Base-by-base conservation (phyloP, 495 filamentous ascomycete species). In the Penicillium longicatenatum region DNA sequence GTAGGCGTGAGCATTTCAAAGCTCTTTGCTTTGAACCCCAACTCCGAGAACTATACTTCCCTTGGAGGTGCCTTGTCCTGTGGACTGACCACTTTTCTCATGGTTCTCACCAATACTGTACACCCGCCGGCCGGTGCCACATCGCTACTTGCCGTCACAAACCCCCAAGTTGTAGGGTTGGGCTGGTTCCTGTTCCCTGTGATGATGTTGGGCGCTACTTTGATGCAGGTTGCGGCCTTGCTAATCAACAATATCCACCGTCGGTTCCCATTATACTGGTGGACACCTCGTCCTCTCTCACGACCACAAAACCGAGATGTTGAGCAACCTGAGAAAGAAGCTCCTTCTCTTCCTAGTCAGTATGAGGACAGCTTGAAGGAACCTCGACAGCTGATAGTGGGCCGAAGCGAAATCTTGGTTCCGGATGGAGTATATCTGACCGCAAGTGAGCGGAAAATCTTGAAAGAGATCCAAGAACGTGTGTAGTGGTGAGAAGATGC, bases 101-200 rank as follows among this genome's bases (percentile, higher is more conserved):
- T 96, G 93, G 77, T 81, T 1, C 58, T 92, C 10, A 94, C 90
- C 0, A 85, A 86, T 7, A 94, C 92, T 0, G 79, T 92, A 2
- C 89, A 97, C 65, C 93, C 93, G 6, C 93, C 93, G 0, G 93
- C 91, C 0, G 93, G 93, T 8, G 93, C 93, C 3, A 95, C 91
- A 0, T 91, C 93, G 0, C 71, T 97, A 1, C 74, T 96, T 19
- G 90, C 90, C 0, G 89, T 88, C 2, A 80, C 87, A 0, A 82
- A 88, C 46, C 72, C 86, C 0, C 73, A 78, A 16, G 65, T 52
- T 6, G 54, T 39, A 9, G 67, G 64, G 1, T 70, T 96, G 51
- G 91, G 89, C 6, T 96, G 91, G 91, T 84, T 80, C 37, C 70
- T 94, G 31, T 69, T 94, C 4, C 81, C 85, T 0, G 70, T 92